These are phyloP conservation scores for Coniferiporia sulphurascens DNA, from an alignment of 1,284 basidiomycete genomes.

Conservation along the genomic window DNA sequence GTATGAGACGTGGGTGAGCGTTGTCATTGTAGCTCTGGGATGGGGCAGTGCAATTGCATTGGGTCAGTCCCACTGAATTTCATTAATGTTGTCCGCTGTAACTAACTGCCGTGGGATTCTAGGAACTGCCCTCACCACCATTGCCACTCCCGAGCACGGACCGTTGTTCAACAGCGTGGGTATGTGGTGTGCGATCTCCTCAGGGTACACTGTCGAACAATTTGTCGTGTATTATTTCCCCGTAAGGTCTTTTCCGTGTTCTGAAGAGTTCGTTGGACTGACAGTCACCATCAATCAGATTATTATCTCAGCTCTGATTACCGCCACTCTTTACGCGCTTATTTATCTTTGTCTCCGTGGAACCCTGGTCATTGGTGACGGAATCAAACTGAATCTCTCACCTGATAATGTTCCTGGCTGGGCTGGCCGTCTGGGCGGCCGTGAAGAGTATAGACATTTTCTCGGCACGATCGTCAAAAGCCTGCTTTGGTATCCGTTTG, in stretches of 20 bases:
- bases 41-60: conserved; percentile 45
- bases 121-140: conserved; percentile 31
- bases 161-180: conserved; percentile 17
- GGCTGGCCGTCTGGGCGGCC: conserved; percentile 34
- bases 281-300: conserved; percentile 35
- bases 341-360: conserved; percentile 54
- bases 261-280: background rate
- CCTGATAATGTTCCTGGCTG: conserved; percentile 32
- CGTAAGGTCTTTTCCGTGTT: conserved; percentile 8
- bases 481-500: conserved; percentile 62
- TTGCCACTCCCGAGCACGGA: conserved; percentile 14
- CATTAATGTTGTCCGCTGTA: background rate
- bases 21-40: conserved; percentile 41
- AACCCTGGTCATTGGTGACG: conserved; percentile 38
- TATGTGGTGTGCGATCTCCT: conserved; percentile 16
- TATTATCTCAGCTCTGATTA: conserved; percentile 48
- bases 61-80: conserved; percentile 34
- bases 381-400: conserved; percentile 44
- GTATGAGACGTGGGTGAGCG: conserved; percentile 45
- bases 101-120: conserved; percentile 1
- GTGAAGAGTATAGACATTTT: conserved; percentile 53
- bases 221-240: conserved; percentile 20
- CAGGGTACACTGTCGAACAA: conserved; percentile 18
- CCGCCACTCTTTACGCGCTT: conserved; percentile 50
- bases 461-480: conserved; percentile 52